A percentile compares a stretch with the other conserved stretches of the same genome.
These are phyloP conservation scores for Rutstroemia sp. DNA, from an alignment of 2,329 filamentous ascomycete genomes.

Conservation along the genomic window DNA sequence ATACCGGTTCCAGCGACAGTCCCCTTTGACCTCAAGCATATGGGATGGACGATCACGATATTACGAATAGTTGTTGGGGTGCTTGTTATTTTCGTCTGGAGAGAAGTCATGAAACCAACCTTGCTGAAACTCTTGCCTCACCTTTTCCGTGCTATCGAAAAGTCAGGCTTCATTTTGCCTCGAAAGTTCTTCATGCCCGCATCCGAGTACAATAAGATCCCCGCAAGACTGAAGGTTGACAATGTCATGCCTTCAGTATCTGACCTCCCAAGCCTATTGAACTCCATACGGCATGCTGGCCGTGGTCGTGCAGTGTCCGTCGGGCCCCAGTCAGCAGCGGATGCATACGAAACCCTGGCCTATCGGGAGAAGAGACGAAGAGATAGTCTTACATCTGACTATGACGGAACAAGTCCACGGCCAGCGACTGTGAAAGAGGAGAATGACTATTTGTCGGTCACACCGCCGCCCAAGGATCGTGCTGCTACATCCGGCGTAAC, in stretches of 20 bases:
- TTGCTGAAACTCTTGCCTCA: conserved; percentile 74
- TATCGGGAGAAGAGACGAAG: conserved; percentile 69
- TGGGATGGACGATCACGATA: conserved; percentile 58
- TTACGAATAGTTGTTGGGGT: conserved; percentile 73
- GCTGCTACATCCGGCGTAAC: conserved; percentile 35
- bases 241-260: conserved; percentile 87
- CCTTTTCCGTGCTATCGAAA: conserved; percentile 79
- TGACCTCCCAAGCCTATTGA: conserved; percentile 75
- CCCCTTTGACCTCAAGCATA: conserved; percentile 55
- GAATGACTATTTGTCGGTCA: conserved; percentile 13
- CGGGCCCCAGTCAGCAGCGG: conserved; percentile 90
- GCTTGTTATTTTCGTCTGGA: conserved; percentile 78
- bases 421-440: conserved; percentile 2
- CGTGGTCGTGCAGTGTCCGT: conserved; percentile 78
- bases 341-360: conserved; percentile 91
- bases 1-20: conserved; percentile 48
- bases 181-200: conserved; percentile 87
- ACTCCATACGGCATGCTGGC: conserved; percentile 70
- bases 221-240: conserved; percentile 64
- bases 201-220: conserved; percentile 83
- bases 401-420: conserved; percentile 14
- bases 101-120: conserved; percentile 79
- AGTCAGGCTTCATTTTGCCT: conserved; percentile 70
- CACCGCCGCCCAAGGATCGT: conserved; percentile 17
- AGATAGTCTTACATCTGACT: conserved; percentile 40